Evolutionary conservation across 805 yeast genomes (phyloP).

Genomic region (Saturnispora zaruensis): DNA sequence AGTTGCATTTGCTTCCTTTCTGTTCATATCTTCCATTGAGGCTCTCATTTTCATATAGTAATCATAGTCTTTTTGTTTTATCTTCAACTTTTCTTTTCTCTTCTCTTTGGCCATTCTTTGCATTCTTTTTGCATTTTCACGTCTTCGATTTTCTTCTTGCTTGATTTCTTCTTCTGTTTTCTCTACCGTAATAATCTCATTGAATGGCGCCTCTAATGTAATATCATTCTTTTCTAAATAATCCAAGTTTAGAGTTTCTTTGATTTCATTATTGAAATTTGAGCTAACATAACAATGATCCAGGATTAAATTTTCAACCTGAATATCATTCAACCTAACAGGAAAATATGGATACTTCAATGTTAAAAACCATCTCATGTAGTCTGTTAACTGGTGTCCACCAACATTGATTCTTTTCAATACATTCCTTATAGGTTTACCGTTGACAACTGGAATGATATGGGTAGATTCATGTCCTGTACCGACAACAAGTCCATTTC

Average conservation of each 20-base stretch:
- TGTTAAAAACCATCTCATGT: constrained; percentile 51
- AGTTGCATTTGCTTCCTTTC: constrained; percentile 45
- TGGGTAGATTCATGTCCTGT: constrained; percentile 78
- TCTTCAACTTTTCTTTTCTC: constrained; percentile 68
- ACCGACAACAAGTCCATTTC: constrained; percentile 68
- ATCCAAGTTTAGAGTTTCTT: constrained; percentile 48
- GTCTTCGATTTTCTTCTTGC: constrained; percentile 66
- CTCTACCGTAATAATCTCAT: constrained; percentile 54
- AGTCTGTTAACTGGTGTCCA: constrained; percentile 64
- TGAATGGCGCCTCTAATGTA: constrained; percentile 74
- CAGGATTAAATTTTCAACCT: constrained; percentile 58
- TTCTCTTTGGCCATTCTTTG: constrained; percentile 90
- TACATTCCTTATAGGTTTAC: constrained; percentile 54
- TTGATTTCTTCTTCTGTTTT: constrained; percentile 79
- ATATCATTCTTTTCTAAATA: constrained; percentile 61
- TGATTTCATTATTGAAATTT: constrained; percentile 59
- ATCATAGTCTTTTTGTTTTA: constrained; percentile 71
- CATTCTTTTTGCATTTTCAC: constrained; percentile 77
- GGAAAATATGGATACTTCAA: constrained; percentile 93
- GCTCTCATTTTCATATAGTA: constrained; percentile 57
- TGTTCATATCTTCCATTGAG: constrained; percentile 41
- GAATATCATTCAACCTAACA: constrained; percentile 51
- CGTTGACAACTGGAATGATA: constrained; percentile 72
- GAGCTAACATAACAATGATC: constrained; percentile 72
- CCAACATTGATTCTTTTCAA: constrained; percentile 89